Conservation (phyloP, 2,329 filamentous ascomycete genomes). For the Colletotrichum sidae region DNA sequence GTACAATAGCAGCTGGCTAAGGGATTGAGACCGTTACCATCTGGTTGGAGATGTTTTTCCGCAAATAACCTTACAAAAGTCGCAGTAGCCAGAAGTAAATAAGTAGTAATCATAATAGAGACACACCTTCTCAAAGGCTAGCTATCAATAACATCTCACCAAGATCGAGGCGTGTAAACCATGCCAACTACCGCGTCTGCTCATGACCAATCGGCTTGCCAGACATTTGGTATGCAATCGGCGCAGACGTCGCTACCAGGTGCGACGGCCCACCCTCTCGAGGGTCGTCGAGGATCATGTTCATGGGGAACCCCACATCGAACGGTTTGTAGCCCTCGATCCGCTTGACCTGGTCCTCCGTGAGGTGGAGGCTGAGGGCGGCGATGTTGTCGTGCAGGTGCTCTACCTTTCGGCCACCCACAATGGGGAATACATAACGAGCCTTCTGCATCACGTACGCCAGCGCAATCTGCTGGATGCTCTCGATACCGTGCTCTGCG, state of each 20-base stretch:
- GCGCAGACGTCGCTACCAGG: conserved; percentile 26
- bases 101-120: conserved; percentile 17
- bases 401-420: conserved; percentile 64
- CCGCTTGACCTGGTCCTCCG: conserved; percentile 62
- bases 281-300: conserved; percentile 50
- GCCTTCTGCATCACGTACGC: conserved; percentile 65
- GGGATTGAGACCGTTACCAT: too few relatives aligned
- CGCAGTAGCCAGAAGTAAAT: not conserved
- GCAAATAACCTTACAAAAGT: too few relatives aligned
- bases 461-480: conserved; percentile 69
- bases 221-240: conserved; percentile 29
- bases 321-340: conserved; percentile 66
- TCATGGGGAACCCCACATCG: conserved; percentile 66
- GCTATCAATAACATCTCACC: too few relatives aligned
- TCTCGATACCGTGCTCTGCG: conserved; percentile 62
- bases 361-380: conserved; percentile 62
- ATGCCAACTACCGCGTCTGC: not conserved
- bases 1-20: too few relatives aligned
- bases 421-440: conserved; percentile 64
- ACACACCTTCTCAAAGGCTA: not conserved
- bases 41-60: rapidly evolving
- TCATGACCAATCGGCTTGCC: conserved; percentile 33
- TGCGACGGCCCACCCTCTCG: conserved; percentile 30
- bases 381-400: conserved; percentile 67
- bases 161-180: too few relatives aligned